Base-by-base conservation (phyloP, 1,139 yeast genomes). In the Candida glucosophila region DNA sequence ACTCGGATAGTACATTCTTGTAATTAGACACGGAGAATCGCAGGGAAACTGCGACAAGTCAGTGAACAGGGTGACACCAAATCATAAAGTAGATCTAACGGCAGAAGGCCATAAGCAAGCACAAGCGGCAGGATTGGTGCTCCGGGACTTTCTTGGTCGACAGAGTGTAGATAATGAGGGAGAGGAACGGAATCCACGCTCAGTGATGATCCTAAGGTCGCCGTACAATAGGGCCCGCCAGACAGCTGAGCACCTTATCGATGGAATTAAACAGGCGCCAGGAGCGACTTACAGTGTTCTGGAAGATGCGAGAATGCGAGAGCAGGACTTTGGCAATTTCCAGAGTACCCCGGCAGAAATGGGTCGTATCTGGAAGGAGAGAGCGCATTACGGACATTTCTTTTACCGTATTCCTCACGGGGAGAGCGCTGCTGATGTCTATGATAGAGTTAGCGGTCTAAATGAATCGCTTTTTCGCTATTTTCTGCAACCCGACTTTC, bases 401-500 rank as follows among this genome's bases (percentile, higher is more conserved):
- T 86, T 86, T 52, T 86, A 80, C 47, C 55, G 96, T 29, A 86
- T 86, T 17, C 95, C 95, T 7, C 77, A 81, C 43, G 96, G 96
- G 4, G 96, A 86, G 49, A 78, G 90, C 42, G 96, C 95, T 0
- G 96, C 96, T 1, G 96, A 86, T 50, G 95, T 86, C 3, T 86
- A 77, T 52, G 95, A 86, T 49, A 58, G 96, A 25, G 79, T 88
- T 33, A 81, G 95, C 2, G 81, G 92, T 19, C 86, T 86, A 50
- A 85, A 85, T 47, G 95, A 85, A 49, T 73, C 93, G 1, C 52
- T 86, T 23, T 83, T 77, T 48, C 63, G 96, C 22, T 92, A 81
- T 45, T 86, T 86, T 44, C 73, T 71, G 31, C 60, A 62, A 26
- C 77, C 69, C 13, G 61, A 68, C 40, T 80, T 79, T 49, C 88